Conservation (phyloP, 139 green algal genomes). For the Micractinium sp. region DNA sequence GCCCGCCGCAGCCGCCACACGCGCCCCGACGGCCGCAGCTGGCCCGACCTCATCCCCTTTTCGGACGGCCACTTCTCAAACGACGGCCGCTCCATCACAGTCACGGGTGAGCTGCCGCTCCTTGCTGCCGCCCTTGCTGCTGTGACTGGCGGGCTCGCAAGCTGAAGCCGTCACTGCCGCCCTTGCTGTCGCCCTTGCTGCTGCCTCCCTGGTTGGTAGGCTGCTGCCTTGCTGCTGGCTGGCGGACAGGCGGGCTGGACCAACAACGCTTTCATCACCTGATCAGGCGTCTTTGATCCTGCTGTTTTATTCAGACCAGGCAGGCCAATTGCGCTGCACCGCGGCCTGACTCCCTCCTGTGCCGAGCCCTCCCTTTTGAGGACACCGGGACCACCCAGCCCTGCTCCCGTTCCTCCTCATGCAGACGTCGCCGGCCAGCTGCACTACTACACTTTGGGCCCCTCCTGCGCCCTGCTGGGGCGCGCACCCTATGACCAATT, state of each 20-base stretch:
- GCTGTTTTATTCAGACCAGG: too few species aligned
- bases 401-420: too few species aligned
- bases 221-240: too few species aligned
- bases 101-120: not conserved
- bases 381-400: too few species aligned
- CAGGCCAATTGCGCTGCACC: too few species aligned
- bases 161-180: too few species aligned
- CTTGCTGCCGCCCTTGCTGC: not conserved
- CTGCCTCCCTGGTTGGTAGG: not conserved
- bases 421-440: constrained; percentile 47
- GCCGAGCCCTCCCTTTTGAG: too few species aligned
- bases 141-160: too few species aligned
- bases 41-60: constrained; percentile 68
- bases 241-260: too few species aligned
- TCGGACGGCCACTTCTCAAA: constrained; percentile 73
- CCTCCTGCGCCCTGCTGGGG: constrained; percentile 24
- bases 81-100: constrained; percentile 51
- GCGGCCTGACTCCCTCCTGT: too few species aligned
- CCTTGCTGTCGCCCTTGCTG: not conserved
- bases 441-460: constrained; percentile 8
- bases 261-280: too few species aligned
- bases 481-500: constrained; percentile 84
- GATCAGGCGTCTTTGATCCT: too few species aligned
- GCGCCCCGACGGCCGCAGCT: constrained; percentile 54
- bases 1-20: constrained; percentile 53